Conservation (phyloP, 768 basidiomycete species). For the Rhodotorula graminis region DNA sequence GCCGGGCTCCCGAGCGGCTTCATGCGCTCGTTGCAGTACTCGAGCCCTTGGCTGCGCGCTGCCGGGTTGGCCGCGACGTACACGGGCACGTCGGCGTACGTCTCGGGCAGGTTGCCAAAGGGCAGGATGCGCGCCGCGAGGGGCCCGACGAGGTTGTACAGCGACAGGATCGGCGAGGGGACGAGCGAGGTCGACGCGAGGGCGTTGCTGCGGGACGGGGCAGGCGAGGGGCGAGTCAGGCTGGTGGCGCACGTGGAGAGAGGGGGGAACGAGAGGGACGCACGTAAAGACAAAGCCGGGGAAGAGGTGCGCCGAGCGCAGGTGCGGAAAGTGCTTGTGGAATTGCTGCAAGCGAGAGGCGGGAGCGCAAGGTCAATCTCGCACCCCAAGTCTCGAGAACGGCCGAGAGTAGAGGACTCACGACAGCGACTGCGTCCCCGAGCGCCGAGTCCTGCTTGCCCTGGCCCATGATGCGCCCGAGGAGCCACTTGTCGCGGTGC, state of each 20-base stretch:
- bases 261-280: neutral
- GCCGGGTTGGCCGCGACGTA: conserved; percentile 37
- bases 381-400: too few species aligned
- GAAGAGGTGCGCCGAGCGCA: conserved; percentile 40
- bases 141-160: conserved; percentile 23
- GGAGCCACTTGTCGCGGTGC: conserved; percentile 1
- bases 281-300: conserved; percentile 37
- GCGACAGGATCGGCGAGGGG: conserved; percentile 29
- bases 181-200: conserved; percentile 19
- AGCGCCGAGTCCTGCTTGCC: conserved; percentile 21
- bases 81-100: conserved; percentile 40
- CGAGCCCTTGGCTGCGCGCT: conserved; percentile 8
- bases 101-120: conserved; percentile 34
- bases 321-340: conserved; percentile 23
- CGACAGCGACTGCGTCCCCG: conserved; percentile 20
- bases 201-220: neutral
- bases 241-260: neutral
- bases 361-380: neutral
- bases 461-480: conserved; percentile 11
- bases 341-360: conserved; percentile 24
- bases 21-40: conserved; percentile 16
- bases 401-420: neutral
- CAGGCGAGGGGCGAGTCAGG: neutral
- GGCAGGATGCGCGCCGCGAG: conserved; percentile 24
- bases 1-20: conserved; percentile 21